Conservation (phyloP, 1,284 basidiomycete genomes). For the Puccinia polysora region DNA sequence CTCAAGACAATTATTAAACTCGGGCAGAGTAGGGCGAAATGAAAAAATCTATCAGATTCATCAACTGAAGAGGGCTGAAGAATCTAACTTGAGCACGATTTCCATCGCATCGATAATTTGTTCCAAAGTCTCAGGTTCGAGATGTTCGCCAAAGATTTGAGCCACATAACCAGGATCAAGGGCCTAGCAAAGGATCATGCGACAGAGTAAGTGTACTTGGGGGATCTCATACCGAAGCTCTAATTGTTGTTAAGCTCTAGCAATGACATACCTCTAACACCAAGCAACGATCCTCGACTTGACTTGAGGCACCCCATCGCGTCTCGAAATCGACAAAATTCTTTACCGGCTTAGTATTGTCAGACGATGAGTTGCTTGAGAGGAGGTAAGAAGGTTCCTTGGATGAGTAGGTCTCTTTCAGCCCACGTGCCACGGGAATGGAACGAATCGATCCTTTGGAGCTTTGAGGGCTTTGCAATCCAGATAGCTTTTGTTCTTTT, state of each 20-base stretch:
- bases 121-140: conserved; percentile 18
- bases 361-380: neutral
- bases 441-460: neutral
- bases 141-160: conserved; percentile 20
- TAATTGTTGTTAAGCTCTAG: too few relatives aligned
- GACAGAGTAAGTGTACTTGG: neutral
- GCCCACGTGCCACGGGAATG: neutral
- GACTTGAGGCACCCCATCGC: conserved; percentile 14
- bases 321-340: conserved; percentile 20
- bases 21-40: neutral
- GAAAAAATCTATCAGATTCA: neutral
- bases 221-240: neutral
- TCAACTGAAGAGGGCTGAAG: neutral
- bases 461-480: neutral
- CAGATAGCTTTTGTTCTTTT: conserved; percentile 9
- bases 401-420: neutral
- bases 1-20: neutral
- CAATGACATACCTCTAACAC: conserved; percentile 19
- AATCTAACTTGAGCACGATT: neutral
- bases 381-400: neutral
- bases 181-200: neutral
- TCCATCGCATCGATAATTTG: conserved; percentile 15
- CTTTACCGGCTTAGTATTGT: neutral
- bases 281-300: conserved; percentile 3
- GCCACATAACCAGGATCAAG: neutral